Conservation (phyloP, 2,329 filamentous ascomycete genomes). For the Hypoxylon rubiginosum region DNA sequence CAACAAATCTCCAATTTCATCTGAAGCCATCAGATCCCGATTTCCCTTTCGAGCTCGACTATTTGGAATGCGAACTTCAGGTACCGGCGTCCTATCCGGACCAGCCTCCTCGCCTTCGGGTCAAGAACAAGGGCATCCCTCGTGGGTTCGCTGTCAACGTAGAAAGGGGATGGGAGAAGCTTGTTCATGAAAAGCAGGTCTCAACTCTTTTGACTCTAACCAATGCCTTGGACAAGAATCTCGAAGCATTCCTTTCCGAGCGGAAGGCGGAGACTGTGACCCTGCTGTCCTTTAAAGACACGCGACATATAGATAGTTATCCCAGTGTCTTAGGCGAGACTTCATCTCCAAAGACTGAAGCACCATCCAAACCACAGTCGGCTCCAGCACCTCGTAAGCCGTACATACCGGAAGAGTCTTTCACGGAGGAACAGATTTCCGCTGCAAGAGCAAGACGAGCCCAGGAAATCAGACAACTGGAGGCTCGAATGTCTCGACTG, state of each 20-base stretch:
- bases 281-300: conserved; percentile 72
- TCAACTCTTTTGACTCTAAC: conserved; percentile 75
- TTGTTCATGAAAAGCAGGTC: conserved; percentile 68
- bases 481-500: conserved; percentile 78
- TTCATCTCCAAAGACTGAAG: conserved; percentile 18
- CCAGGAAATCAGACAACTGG: conserved; percentile 77
- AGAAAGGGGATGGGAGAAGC: conserved; percentile 77
- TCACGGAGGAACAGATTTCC: conserved; percentile 70
- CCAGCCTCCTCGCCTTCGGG: conserved; percentile 68
- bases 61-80: conserved; percentile 75
- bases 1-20: conserved; percentile 72
- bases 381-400: conserved; percentile 41
- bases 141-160: conserved; percentile 82
- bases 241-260: conserved; percentile 77
- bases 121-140: conserved; percentile 78
- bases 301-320: conserved; percentile 58
- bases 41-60: conserved; percentile 82
- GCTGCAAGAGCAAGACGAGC: conserved; percentile 74
- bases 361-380: conserved; percentile 21
- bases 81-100: conserved; percentile 75
- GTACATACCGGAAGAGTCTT: conserved; percentile 63
- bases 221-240: conserved; percentile 78
- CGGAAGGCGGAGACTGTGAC: conserved; percentile 81
- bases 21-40: conserved; percentile 83
- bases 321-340: conserved; percentile 35